These are phyloP conservation scores for Samsoniella hepiali DNA, from an alignment of 2,329 filamentous ascomycete genomes.

Conservation along the genomic window DNA sequence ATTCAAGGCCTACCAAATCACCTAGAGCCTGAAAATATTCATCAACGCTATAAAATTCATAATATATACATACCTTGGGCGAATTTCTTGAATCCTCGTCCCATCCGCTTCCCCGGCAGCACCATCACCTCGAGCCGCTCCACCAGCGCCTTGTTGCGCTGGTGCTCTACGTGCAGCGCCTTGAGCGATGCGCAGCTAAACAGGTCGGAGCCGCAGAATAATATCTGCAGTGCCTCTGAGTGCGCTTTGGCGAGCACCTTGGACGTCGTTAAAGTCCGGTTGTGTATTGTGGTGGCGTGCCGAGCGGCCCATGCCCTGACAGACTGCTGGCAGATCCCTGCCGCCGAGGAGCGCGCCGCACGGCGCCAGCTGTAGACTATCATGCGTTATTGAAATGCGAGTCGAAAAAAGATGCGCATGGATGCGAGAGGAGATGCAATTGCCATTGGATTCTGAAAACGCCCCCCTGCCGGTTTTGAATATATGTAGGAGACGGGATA, in stretches of 20 bases:
- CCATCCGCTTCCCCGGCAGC: constrained; percentile 72
- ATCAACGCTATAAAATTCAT: too few relatives aligned
- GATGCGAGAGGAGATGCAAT: neutral
- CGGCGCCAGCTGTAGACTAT: constrained; percentile 3
- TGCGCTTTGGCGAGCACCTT: constrained; percentile 1
- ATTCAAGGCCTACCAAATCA: too few relatives aligned
- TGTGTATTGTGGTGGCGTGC: neutral
- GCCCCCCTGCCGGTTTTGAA: neutral
- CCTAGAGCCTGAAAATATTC: too few relatives aligned
- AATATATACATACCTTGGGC: constrained; percentile 57
- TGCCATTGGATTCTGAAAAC: neutral
- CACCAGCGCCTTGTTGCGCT: constrained; percentile 51
- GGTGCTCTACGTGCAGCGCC: constrained; percentile 62
- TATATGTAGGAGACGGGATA: neutral
- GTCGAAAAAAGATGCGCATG: neutral
- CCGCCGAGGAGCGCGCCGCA: neutral
- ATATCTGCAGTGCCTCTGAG: constrained; percentile 68
- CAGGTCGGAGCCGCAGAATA: constrained; percentile 91
- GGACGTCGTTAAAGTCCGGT: constrained; percentile 24
- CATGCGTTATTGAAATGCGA: neutral
- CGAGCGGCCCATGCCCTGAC: neutral
- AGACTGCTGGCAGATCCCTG: neutral
- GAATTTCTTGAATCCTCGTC: constrained; percentile 68
- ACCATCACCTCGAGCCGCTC: constrained; percentile 83
- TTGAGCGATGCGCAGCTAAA: constrained; percentile 79